Evolutionary conservation across 2,329 filamentous ascomycete species (phyloP).

Genomic region (Pestalotiopsis sp.): DNA sequence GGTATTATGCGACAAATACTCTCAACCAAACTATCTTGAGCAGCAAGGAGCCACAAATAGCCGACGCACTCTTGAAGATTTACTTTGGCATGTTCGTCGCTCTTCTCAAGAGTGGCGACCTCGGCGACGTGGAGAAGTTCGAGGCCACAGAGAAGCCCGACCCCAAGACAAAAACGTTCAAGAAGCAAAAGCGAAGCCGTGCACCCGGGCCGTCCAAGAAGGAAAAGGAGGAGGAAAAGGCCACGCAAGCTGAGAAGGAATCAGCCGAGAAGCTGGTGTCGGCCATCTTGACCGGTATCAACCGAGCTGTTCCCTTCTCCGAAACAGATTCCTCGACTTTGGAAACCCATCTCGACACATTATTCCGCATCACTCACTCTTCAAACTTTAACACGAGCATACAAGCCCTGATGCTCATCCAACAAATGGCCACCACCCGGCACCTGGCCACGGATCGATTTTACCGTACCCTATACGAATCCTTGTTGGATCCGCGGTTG

Average conservation of each 20-base stretch:
- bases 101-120: slow-evolving; percentile 68
- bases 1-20: slow-evolving; percentile 95
- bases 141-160: slow-evolving; percentile 35
- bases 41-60: slow-evolving; percentile 78
- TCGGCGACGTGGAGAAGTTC: slow-evolving; percentile 43
- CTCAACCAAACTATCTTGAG: slow-evolving; percentile 96
- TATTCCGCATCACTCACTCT: slow-evolving; percentile 95
- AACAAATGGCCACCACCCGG: slow-evolving; percentile 83
- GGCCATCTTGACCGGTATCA: slow-evolving; percentile 89
- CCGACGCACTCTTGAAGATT: slow-evolving; percentile 80
- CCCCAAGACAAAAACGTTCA: slow-evolving; percentile 50
- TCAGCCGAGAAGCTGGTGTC: slow-evolving; percentile 90
- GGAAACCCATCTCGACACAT: slow-evolving; percentile 86
- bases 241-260: slow-evolving; percentile 58
- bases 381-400: slow-evolving; percentile 99
- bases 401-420: slow-evolving; percentile 91
- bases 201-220: slow-evolving; percentile 34
- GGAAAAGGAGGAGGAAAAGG: slow-evolving; percentile 36
- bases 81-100: slow-evolving; percentile 91
- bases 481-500: slow-evolving; percentile 85
- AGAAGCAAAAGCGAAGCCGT: slow-evolving; percentile 42
- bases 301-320: slow-evolving; percentile 92
- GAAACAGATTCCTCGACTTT: slow-evolving; percentile 78
- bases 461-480: slow-evolving; percentile 95
- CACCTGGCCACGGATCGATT: slow-evolving; percentile 86